These are phyloP conservation scores for Chionographis japonica DNA, from an alignment of 106 monocot species.

Conservation along the genomic window DNA sequence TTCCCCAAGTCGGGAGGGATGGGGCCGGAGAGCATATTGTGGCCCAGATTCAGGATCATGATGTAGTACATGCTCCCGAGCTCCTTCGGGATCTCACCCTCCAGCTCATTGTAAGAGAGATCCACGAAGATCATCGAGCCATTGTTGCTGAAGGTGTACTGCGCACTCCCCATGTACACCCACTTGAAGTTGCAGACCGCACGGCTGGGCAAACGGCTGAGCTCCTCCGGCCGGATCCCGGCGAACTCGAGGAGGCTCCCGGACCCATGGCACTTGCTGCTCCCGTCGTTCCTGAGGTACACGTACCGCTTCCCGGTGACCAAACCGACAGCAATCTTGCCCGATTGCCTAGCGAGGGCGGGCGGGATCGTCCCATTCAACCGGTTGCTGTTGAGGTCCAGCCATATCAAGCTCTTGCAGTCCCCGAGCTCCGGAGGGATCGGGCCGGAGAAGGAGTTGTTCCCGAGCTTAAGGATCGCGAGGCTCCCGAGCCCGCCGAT, in stretches of 20 bases:
- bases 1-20: conserved; percentile 62
- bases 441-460: conserved; percentile 82
- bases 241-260: conserved; percentile 85
- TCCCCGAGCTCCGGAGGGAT: conserved; percentile 87
- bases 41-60: conserved; percentile 80
- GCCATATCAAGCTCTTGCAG: conserved; percentile 91
- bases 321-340: conserved; percentile 70
- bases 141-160: conserved; percentile 90
- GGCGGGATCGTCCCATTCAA: conserved; percentile 67
- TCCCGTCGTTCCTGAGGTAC: conserved; percentile 72
- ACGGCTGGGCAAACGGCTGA: conserved; percentile 35
- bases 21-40: conserved; percentile 57
- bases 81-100: conserved; percentile 56
- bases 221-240: conserved; percentile 71
- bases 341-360: conserved; percentile 68
- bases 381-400: conserved; percentile 79
- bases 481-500: conserved; percentile 58
- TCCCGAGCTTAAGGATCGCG: conserved; percentile 88
- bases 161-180: conserved; percentile 76
- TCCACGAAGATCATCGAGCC: conserved; percentile 91
- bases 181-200: conserved; percentile 79
- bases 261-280: conserved; percentile 57
- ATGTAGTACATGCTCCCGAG: conserved; percentile 70
- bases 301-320: conserved; percentile 80
- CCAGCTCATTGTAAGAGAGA: conserved; percentile 71